Evolutionary conservation across 768 basidiomycete genomes (phyloP).

Genomic region (Serendipita vermifera): DNA sequence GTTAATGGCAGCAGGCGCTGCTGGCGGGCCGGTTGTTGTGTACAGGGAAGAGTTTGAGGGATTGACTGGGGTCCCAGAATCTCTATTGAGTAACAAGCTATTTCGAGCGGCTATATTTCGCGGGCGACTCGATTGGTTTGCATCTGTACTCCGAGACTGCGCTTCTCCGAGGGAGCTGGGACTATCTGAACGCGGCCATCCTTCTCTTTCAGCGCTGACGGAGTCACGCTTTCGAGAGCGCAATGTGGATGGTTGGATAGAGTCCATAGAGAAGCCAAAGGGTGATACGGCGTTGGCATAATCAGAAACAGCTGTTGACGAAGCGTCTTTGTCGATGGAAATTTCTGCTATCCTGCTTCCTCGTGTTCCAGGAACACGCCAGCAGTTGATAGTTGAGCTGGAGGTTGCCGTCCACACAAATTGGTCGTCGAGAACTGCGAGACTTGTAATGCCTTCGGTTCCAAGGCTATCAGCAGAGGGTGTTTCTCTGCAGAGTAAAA

Average conservation of each 20-base stretch:
- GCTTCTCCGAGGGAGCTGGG: too few species aligned
- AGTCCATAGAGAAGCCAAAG: background rate
- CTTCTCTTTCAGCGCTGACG: background rate
- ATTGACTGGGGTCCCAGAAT: too few species aligned
- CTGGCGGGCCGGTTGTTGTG: background rate
- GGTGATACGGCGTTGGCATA: background rate
- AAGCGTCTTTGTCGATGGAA: background rate
- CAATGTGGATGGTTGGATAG: background rate
- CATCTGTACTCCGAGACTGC: too few species aligned
- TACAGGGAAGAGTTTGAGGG: background rate
- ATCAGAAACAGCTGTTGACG: background rate
- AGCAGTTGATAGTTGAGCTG: slow-evolving; percentile 66
- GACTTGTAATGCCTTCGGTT: slow-evolving; percentile 64
- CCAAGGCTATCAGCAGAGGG: slow-evolving; percentile 12
- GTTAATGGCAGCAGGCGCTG: background rate
- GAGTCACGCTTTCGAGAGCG: background rate
- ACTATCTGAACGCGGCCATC: background rate
- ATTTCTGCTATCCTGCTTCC: background rate
- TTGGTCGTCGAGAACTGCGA: slow-evolving; percentile 70
- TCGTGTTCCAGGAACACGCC: slow-evolving; percentile 48
- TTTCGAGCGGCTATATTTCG: too few species aligned
- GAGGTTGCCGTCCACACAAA: slow-evolving; percentile 86
- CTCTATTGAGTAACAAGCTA: too few species aligned
- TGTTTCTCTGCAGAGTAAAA: slow-evolving; percentile 48
- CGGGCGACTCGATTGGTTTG: too few species aligned